Conservation (phyloP, 2,329 filamentous ascomycete species). For the Paracoccidioides brasiliensis region DNA sequence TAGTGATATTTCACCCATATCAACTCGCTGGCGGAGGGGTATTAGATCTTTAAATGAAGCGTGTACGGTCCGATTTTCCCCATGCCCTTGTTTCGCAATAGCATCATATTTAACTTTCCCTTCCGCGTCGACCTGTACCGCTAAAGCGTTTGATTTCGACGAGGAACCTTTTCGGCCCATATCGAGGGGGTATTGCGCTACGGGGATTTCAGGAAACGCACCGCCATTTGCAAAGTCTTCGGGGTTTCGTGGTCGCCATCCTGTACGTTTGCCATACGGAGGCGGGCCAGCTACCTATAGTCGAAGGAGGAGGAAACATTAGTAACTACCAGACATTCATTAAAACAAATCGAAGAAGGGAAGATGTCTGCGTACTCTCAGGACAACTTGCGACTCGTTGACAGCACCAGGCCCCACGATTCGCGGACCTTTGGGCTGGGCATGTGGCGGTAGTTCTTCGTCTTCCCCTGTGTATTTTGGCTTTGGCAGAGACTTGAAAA, state of each 20-base stretch:
- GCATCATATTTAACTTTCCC: constrained; percentile 96
- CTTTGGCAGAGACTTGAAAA: constrained; percentile 71
- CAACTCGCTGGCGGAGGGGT: constrained; percentile 78
- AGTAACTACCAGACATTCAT: not conserved
- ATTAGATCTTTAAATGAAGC: constrained; percentile 96
- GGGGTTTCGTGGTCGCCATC: constrained; percentile 77
- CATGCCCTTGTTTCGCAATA: constrained; percentile 80
- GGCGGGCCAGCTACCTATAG: constrained; percentile 64
- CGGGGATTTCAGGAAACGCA: constrained; percentile 83
- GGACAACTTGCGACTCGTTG: constrained; percentile 72
- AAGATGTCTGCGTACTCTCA: constrained; percentile 43
- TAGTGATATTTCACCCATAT: constrained; percentile 81
- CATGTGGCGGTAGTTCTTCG: constrained; percentile 60
- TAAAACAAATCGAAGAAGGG: not conserved
- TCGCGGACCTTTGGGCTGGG: constrained; percentile 65
- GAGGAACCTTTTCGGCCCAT: constrained; percentile 69
- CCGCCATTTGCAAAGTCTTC: constrained; percentile 96
- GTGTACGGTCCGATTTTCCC: constrained; percentile 73
- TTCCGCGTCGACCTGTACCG: constrained; percentile 80
- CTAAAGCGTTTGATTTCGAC: constrained; percentile 67
- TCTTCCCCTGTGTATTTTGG: constrained; percentile 85
- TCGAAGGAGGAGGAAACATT: constrained; percentile 10
- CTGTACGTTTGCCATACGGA: constrained; percentile 69
- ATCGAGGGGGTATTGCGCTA: constrained; percentile 89
- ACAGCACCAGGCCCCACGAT: constrained; percentile 68